Conservation (phyloP, 1,284 basidiomycete species). For the Marasmius oreades region DNA sequence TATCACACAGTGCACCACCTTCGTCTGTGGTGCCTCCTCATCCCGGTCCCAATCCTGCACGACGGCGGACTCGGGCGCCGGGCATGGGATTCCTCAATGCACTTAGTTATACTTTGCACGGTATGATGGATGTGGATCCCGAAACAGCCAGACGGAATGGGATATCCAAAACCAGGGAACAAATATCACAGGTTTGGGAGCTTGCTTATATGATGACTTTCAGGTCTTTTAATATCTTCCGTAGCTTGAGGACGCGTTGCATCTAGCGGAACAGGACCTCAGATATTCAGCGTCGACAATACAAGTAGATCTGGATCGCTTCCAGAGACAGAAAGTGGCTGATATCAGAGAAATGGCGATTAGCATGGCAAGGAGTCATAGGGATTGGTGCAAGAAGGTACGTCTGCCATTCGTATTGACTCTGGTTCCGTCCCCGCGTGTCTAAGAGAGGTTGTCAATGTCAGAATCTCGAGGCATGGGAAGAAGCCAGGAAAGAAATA, state of each 20-base stretch:
- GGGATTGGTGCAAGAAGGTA: constrained; percentile 95
- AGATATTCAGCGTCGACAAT: constrained; percentile 96
- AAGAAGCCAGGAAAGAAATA: constrained; percentile 91
- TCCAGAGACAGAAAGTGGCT: constrained; percentile 97
- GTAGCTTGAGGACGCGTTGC: constrained; percentile 89
- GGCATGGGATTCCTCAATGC: constrained; percentile 91
- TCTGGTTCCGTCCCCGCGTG: constrained; percentile 9
- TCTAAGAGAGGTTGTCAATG: neutral
- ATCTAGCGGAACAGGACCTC: constrained; percentile 86
- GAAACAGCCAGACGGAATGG: constrained; percentile 91
- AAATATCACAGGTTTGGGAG: constrained; percentile 77
- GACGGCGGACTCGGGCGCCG: constrained; percentile 51
- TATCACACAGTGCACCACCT: constrained; percentile 18
- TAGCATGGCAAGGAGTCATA: constrained; percentile 84
- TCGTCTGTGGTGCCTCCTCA: constrained; percentile 58
- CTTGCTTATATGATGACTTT: constrained; percentile 5
- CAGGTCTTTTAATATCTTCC: neutral
- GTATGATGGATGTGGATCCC: constrained; percentile 98
- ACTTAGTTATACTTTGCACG: constrained; percentile 91
- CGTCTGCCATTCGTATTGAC: constrained; percentile 16
- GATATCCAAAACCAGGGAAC: constrained; percentile 93
- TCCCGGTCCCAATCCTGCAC: constrained; percentile 66
- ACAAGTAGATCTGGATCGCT: constrained; percentile 96
- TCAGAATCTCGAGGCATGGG: constrained; percentile 95
- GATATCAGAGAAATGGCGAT: constrained; percentile 93